Evolutionary conservation across 352 stramenopile species (phyloP).

Genomic region (Globisporangium acanthophoron): DNA sequence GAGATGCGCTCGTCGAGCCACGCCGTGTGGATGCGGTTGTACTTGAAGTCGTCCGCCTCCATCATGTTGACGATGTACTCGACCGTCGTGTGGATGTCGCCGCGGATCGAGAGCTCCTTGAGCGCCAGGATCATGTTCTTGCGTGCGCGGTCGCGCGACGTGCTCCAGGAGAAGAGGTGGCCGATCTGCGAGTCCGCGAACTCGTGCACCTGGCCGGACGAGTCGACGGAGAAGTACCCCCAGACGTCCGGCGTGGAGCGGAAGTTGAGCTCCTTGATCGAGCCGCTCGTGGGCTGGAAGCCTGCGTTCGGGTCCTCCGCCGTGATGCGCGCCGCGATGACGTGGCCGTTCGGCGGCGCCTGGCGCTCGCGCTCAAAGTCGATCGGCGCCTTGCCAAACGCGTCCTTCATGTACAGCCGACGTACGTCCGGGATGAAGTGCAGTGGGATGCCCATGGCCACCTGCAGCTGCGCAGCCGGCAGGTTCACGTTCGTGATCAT

Average conservation of each 20-base stretch:
- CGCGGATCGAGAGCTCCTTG: conserved; percentile 99
- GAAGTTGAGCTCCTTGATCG: conserved; percentile 99
- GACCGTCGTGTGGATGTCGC: conserved; percentile 99
- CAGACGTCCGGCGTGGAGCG: conserved; percentile 98
- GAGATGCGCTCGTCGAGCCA: conserved; percentile 98
- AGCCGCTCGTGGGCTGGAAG: conserved; percentile 97
- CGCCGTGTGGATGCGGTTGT: conserved; percentile 98
- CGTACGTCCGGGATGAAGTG: conserved; percentile 98
- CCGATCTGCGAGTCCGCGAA: conserved; percentile 99
- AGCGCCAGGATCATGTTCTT: conserved; percentile 98
- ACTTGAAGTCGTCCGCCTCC: conserved; percentile 97
- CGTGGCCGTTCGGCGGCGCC: conserved; percentile 89
- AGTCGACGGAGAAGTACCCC: conserved; percentile 99
- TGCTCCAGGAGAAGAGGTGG: conserved; percentile 98
- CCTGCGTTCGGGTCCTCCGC: conserved; percentile 99
- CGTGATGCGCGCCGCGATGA: conserved; percentile 99
- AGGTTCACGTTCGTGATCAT: conserved; percentile 99
- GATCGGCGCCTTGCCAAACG: conserved; percentile 90
- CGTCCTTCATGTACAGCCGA: conserved; percentile 94
- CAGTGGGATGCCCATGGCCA: conserved; percentile 99
- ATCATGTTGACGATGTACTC: conserved; percentile 99
- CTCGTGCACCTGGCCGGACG: conserved; percentile 98
- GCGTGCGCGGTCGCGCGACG: conserved; percentile 93
- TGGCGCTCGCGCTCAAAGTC: conserved; percentile 93
- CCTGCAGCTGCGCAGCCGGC: conserved; percentile 95